Conservation (phyloP, 768 basidiomycete genomes). For the Panaeolus papilionaceus region DNA sequence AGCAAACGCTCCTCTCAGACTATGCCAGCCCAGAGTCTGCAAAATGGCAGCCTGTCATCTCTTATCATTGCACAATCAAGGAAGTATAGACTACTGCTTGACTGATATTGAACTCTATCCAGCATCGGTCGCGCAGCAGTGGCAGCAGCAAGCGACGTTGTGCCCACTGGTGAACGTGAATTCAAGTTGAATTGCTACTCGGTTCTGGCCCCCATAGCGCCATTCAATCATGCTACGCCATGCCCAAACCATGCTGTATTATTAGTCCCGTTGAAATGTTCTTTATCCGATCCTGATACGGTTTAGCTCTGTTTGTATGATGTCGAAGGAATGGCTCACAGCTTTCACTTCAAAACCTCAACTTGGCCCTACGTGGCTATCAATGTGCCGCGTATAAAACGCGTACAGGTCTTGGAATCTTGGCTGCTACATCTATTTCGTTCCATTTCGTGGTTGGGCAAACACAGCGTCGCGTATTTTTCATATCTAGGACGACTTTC, state of each 20-base stretch:
- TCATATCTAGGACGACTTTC: background rate
- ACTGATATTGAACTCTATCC: background rate
- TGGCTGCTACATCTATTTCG: background rate
- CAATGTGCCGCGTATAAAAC: background rate
- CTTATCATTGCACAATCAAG: background rate
- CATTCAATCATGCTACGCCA: background rate
- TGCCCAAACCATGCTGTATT: background rate
- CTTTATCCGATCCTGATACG: slow-evolving; percentile 1
- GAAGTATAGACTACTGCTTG: background rate
- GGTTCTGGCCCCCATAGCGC: background rate
- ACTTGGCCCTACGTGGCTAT: background rate
- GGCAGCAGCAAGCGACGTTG: background rate
- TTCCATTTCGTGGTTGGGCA: background rate
- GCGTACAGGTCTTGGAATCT: background rate
- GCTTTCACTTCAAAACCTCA: background rate
- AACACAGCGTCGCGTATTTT: background rate
- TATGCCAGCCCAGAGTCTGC: background rate
- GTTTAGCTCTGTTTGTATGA: background rate
- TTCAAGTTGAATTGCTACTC: background rate
- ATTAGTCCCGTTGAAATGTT: background rate
- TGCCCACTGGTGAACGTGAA: background rate
- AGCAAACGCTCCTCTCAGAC: background rate
- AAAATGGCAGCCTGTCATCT: background rate
- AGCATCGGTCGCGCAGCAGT: background rate
- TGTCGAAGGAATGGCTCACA: background rate